Percentiles rank a stretch among this genome's conserved stretches.
Evolutionary conservation across 2,329 filamentous ascomycete genomes (phyloP).

Genomic region (Phaeoacremonium minimum): DNA sequence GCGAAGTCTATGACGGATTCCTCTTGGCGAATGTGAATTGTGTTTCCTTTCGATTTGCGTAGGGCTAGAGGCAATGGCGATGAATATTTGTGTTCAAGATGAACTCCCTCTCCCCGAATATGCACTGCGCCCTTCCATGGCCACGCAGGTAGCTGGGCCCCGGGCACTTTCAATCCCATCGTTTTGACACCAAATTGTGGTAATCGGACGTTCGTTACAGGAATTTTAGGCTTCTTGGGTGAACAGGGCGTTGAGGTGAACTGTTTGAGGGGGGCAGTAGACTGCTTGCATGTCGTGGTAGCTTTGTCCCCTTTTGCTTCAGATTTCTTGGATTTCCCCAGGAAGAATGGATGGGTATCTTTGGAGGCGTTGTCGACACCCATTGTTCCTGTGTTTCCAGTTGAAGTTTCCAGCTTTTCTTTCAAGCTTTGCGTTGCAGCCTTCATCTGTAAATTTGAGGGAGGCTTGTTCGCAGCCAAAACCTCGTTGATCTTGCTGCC

Average conservation of each 20-base stretch:
- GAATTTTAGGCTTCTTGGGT: slow-evolving; percentile 33
- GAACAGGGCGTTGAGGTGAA: slow-evolving; percentile 52
- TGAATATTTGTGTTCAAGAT: no score
- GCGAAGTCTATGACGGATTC: slow-evolving; percentile 38
- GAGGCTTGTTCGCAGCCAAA: slow-evolving; percentile 33
- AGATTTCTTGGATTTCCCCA: slow-evolving; percentile 42
- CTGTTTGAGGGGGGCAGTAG: slow-evolving; percentile 7
- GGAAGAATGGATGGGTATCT: slow-evolving; percentile 61
- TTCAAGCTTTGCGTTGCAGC: no score
- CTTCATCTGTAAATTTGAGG: no score
- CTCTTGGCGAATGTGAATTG: slow-evolving; percentile 28
- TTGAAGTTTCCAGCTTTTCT: slow-evolving; percentile 21
- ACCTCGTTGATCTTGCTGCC: slow-evolving; percentile 63
- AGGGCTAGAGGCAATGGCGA: slow-evolving; percentile 8
- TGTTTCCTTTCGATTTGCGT: slow-evolving; percentile 47
- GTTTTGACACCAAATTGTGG: slow-evolving; percentile 40
- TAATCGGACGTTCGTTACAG: slow-evolving; percentile 22
- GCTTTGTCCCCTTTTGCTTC: no score
- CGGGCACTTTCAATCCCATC: slow-evolving; percentile 55
- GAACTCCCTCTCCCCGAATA: slow-evolving; percentile 42
- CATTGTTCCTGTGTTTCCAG: no score
- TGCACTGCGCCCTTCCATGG: slow-evolving; percentile 62
- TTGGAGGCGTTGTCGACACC: slow-evolving; percentile 10
- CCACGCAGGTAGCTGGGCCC: slow-evolving; percentile 66
- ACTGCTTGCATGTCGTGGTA: no score